Evolutionary conservation across 495 filamentous ascomycete species (phyloP).

Genomic region (Talaromyces ruber): DNA sequence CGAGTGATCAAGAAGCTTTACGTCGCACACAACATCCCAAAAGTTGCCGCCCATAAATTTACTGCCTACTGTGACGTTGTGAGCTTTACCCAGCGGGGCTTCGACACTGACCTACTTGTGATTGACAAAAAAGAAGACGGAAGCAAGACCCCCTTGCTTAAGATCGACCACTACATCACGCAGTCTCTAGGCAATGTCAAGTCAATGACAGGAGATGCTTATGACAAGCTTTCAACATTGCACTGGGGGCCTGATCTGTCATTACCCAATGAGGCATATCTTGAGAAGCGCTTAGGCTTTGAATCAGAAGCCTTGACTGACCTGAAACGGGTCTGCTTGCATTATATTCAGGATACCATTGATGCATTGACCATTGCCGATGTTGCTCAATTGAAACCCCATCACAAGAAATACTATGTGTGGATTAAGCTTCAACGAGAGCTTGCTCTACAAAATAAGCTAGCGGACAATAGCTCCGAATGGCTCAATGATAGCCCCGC

Average conservation of each 20-base stretch:
- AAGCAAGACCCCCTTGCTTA: too few relatives aligned
- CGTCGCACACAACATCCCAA: constrained; percentile 5
- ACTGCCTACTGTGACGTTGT: neutral
- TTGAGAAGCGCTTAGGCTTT: neutral
- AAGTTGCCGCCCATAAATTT: neutral
- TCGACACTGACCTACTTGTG: too few relatives aligned
- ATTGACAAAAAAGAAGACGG: too few relatives aligned
- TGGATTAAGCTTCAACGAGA: neutral
- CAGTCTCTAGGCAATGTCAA: too few relatives aligned
- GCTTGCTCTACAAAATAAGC: neutral
- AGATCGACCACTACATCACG: too few relatives aligned
- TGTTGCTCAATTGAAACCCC: neutral
- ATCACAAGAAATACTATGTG: neutral
- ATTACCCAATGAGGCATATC: neutral
- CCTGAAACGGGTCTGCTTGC: neutral
- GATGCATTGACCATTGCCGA: neutral
- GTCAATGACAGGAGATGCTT: too few relatives aligned
- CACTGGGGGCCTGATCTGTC: constrained; percentile 6
- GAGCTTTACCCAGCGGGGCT: too few relatives aligned
- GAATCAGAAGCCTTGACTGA: neutral
- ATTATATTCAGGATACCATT: neutral
- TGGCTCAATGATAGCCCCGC: neutral
- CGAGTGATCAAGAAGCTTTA: neutral
- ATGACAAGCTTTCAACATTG: neutral
- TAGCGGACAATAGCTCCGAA: neutral